These are phyloP conservation scores for Lactifluus subvellereus DNA, from an alignment of 768 basidiomycete genomes.

Conservation along the genomic window DNA sequence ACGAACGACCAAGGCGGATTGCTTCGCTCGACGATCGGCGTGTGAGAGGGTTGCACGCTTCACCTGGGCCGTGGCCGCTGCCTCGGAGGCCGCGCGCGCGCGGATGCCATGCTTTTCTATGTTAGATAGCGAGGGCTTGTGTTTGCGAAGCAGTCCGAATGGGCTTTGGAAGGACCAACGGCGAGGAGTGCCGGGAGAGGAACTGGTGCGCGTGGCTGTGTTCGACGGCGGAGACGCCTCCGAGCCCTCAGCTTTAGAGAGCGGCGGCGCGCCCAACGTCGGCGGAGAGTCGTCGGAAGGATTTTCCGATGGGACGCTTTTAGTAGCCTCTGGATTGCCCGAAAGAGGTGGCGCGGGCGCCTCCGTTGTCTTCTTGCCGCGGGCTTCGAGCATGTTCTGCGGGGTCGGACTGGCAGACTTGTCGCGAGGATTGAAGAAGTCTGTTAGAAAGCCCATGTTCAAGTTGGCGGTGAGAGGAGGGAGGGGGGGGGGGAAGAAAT, in stretches of 20 bases:
- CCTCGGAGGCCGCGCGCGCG: neutral
- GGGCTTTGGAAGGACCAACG: conserved; percentile 15
- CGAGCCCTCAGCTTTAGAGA: neutral
- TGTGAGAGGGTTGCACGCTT: conserved; percentile 29
- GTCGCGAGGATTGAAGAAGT: neutral
- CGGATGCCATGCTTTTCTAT: conserved; percentile 1
- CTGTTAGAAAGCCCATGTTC: conserved; percentile 8
- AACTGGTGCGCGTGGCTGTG: too few relatives aligned
- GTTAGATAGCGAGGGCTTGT: neutral
- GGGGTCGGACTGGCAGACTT: neutral
- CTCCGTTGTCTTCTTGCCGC: neutral
- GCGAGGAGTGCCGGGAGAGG: neutral
- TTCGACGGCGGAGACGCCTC: neutral
- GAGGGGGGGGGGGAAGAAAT: neutral
- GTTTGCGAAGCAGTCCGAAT: conserved; percentile 7
- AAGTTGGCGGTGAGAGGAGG: neutral
- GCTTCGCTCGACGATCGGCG: conserved; percentile 56
- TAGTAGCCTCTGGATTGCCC: neutral
- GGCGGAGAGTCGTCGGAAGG: neutral
- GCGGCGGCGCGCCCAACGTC: neutral
- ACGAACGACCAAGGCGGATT: conserved; percentile 58
- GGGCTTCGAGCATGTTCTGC: neutral
- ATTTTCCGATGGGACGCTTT: neutral
- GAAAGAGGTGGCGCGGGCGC: neutral
- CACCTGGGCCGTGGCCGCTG: neutral